A percentile compares a stretch with the other conserved stretches of the same genome.
phyloP scores from a whole-genome alignment of 75 land plant genomes.

The Pinus albicaulis region DNA sequence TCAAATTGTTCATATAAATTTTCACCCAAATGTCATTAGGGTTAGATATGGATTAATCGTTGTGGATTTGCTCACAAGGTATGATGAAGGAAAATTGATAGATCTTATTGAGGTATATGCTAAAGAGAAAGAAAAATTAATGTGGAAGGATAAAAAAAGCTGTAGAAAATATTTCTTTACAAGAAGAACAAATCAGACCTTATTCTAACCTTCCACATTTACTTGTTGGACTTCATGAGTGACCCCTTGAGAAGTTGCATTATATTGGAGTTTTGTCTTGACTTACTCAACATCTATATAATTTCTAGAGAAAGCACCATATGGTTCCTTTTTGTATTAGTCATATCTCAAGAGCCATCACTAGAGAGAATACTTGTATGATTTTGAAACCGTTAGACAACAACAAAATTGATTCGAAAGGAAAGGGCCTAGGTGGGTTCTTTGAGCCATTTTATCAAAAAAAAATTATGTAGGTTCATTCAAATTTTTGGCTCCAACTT shows the following conservation, averaged over 20 bases:
- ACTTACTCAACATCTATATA: constrained; percentile 74
- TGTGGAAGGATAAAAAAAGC: too few relatives aligned
- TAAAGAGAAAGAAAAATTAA: too few relatives aligned
- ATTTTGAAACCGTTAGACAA: constrained; percentile 67
- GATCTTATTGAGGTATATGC: too few relatives aligned
- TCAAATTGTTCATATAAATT: too few relatives aligned
- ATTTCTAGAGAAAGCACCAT: constrained; percentile 86
- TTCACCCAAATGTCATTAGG: too few relatives aligned
- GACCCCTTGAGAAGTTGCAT: constrained; percentile 88
- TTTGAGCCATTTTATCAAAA: constrained; percentile 66
- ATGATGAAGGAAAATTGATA: too few relatives aligned
- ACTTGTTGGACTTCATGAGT: constrained; percentile 76
- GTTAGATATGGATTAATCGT: too few relatives aligned
- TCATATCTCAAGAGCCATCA: constrained; percentile 77
- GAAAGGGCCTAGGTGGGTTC: constrained; percentile 51
- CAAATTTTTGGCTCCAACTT: constrained; percentile 50
- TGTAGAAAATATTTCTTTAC: too few relatives aligned
- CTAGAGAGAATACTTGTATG: constrained; percentile 97
- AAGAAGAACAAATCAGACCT: constrained; percentile 84
- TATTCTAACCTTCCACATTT: constrained; percentile 80
- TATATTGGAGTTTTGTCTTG: constrained; percentile 97
- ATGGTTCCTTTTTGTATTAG: constrained; percentile 87
- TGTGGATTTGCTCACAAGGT: too few relatives aligned
- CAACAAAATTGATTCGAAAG: constrained; percentile 70
- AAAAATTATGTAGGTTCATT: constrained; percentile 42